A percentile compares a stretch with the other conserved stretches of the same genome.
These are phyloP conservation scores for Vaccinium corymbosum DNA, from an alignment of 148 eudicot species.

Conservation along the genomic window DNA sequence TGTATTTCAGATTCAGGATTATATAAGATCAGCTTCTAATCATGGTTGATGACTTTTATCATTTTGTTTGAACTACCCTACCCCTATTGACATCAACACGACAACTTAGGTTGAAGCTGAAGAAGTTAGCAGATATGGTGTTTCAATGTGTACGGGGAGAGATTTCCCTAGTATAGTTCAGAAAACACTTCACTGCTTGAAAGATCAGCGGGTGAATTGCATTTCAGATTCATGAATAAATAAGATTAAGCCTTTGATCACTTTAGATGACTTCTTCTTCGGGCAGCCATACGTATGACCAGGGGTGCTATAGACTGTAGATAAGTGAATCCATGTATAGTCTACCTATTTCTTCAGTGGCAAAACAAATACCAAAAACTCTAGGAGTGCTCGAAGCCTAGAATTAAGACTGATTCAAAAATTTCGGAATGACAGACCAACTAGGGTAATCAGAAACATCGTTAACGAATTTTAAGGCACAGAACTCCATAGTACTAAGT, in stretches of 20 bases:
- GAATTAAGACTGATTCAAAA: neutral
- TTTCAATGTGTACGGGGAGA: neutral
- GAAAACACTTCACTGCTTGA: neutral
- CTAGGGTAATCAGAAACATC: neutral
- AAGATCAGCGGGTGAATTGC: neutral
- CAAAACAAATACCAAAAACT: neutral
- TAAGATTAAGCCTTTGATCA: neutral
- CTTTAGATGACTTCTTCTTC: neutral
- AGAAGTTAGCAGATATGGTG: neutral
- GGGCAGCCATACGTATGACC: neutral
- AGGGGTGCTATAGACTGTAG: neutral
- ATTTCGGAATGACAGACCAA: neutral
- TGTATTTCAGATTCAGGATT: conserved; percentile 10
- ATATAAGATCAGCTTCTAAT: neutral
- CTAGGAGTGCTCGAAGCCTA: neutral
- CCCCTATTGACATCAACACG: neutral
- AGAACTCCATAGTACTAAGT: neutral
- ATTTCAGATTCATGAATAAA: conserved; percentile 11
- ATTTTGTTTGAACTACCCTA: neutral
- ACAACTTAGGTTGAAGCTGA: conserved; percentile 7
- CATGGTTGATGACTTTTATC: neutral
- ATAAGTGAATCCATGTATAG: neutral
- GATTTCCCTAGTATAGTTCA: neutral
- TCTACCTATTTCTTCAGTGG: neutral
- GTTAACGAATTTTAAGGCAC: neutral